These are phyloP conservation scores for Afroboletus lepidellus DNA, from an alignment of 1,284 basidiomycete species.

Conservation along the genomic window DNA sequence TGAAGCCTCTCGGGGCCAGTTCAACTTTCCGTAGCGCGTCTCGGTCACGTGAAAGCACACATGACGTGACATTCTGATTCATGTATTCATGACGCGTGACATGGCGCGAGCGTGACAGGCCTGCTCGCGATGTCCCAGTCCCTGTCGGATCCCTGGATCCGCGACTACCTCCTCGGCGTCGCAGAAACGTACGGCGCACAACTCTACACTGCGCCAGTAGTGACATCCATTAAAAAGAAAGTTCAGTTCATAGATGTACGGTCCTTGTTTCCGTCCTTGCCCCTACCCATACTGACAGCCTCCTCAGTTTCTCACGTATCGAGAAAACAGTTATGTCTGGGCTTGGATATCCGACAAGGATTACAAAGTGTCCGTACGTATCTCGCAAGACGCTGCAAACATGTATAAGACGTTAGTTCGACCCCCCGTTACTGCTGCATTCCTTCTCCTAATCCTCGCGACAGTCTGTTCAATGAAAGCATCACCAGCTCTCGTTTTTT, in stretches of 20 bases:
- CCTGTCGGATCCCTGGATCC: constrained; percentile 51
- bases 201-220: constrained; percentile 33
- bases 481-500: constrained; percentile 36
- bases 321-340: constrained; percentile 43
- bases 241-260: constrained; percentile 56
- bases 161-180: constrained; percentile 45
- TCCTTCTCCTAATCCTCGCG: constrained; percentile 1
- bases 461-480: constrained; percentile 15
- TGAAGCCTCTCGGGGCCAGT: not conserved
- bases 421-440: not conserved
- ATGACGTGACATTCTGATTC: constrained; percentile 20
- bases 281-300: constrained; percentile 9
- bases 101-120: constrained; percentile 14
- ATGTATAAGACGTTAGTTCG: constrained; percentile 33
- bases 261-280: not conserved
- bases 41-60: constrained; percentile 22
- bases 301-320: constrained; percentile 37
- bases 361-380: constrained; percentile 38
- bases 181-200: constrained; percentile 50
- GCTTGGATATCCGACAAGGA: constrained; percentile 44
- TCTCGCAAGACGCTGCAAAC: constrained; percentile 39
- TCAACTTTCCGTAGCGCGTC: constrained; percentile 19
- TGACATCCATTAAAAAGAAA: constrained; percentile 38
- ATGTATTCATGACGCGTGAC: constrained; percentile 24
- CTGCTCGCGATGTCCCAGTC: constrained; percentile 29